Evolutionary conservation across 805 yeast species (phyloP), one percentile per base, ranked within the genome.

Genomic region (Scheffersomyces stipitis): DNA sequence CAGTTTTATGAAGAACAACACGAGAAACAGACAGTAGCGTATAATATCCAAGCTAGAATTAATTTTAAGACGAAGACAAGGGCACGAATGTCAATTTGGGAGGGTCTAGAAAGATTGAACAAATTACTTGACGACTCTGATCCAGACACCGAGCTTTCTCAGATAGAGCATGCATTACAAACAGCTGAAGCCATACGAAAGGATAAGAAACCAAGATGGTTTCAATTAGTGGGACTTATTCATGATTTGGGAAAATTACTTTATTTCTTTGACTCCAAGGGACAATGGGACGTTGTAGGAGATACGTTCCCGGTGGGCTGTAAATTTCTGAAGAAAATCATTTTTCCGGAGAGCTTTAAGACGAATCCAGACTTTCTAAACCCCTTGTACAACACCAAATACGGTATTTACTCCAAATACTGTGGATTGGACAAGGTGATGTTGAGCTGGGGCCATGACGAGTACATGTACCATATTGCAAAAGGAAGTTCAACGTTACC

Each of bases 211-310:
- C 89, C 89, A 1, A 59, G 86, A 22, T 82, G 89, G 89, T 81
- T 82, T 67, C 88, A 82, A 55, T 59, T 82, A 16, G 86, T 82
- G 5, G 89, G 89, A 1, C 59, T 82, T 22, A 79, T 82, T 28
- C 89, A 82, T 51, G 89, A 82, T 53, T 60, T 82, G 41, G 89
- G 89, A 0, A 82, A 82, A 49, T 66, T 82, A 13, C 63, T 82
- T 13, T 82, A 82, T 53, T 82, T 81, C 45, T 82, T 75, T 50
- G 87, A 80, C 47, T 81, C 86, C 10, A 70, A 77, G 47, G 88
- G 88, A 5, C 88, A 82, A 54, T 82, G 88, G 88, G 87, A 82
- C 52, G 89, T 82, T 20, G 89, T 82, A 15, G 89, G 89, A 4
- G 89, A 82, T 52, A 82, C 88, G 3, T 82, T 82, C 49, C 86